Base-by-base conservation (phyloP, 495 filamentous ascomycete species). In the Achaetomiella virescens region DNA sequence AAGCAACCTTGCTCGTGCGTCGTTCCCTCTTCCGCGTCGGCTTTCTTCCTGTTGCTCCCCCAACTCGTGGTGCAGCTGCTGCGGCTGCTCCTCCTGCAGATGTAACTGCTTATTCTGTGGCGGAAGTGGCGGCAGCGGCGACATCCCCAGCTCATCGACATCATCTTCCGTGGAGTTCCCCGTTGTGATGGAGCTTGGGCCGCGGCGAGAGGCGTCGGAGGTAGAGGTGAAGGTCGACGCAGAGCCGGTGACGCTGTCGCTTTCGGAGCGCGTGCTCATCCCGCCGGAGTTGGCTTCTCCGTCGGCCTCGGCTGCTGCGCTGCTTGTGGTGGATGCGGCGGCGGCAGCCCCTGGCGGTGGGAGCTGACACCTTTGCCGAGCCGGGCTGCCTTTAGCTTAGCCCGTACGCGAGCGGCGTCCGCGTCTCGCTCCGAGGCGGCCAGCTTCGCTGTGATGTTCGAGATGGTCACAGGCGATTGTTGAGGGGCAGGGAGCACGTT, bases 361-460 rank as follows among this genome's bases (percentile, higher is more conserved):
- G 29, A 66, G 25, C 54, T 56, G 33, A 54, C 43, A 25, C 59
- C 61, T 17, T 66, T 64, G 11, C 65, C 61, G 22, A 48, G 59
- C 6, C 72, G 58, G 15, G 74, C 74, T 7, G 79, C 78, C 54
- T 74, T 73, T 1, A 82, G 70, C 62, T 82, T 82, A 4, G 79
- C 79, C 15, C 78, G 67, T 0, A 80, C 78, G 45, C 78, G 72
- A 6, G 77, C 78, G 3, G 79, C 78, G 54, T 81, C 78, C 10
- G 79, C 79, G 37, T 82, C 78, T 45, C 78, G 70, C 48, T 81
- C 79, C 2, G 77, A 75, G 8, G 79, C 79, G 3, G 75, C 79
- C 0, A 81, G 71, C 55, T 81, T 82, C 14, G 78, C 79, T 1
- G 76, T 72, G 48, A 82, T 82, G 31, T 72, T 74, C 18, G 76